A percentile compares a stretch with the other conserved stretches of the same genome.
Conservation (phyloP, 176 grass and related monocot species). For the Carex myosuroides region DNA sequence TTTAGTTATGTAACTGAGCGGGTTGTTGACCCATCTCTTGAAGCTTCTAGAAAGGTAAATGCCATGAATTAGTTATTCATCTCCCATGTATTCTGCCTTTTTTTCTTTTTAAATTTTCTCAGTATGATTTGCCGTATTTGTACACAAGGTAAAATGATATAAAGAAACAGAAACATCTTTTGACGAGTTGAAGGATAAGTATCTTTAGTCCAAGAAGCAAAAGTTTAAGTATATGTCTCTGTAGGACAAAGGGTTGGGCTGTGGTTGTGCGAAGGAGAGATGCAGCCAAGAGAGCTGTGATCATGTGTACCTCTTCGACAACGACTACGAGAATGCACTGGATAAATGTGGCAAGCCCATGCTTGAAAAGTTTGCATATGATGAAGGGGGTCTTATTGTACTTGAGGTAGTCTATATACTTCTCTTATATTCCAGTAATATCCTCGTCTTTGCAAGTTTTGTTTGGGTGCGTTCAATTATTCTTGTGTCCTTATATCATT, state of each 20-base stretch:
- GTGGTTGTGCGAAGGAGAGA: slow-evolving; percentile 39
- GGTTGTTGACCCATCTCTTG: slow-evolving; percentile 61
- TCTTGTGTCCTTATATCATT: background rate
- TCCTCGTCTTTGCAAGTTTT: background rate
- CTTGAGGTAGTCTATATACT: slow-evolving; percentile 55
- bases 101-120: background rate
- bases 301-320: slow-evolving; percentile 65
- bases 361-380: slow-evolving; percentile 73
- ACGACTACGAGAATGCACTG: slow-evolving; percentile 42
- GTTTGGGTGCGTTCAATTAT: background rate
- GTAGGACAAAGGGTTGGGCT: slow-evolving; percentile 50
- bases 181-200: background rate
- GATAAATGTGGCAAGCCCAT: slow-evolving; percentile 54
- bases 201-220: background rate
- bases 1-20: slow-evolving; percentile 66
- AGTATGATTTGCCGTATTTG: background rate
- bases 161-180: background rate
- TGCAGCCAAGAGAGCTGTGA: slow-evolving; percentile 63
- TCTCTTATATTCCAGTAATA: background rate
- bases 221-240: slow-evolving; percentile 3
- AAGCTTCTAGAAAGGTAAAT: slow-evolving; percentile 54
- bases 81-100: background rate
- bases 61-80: background rate
- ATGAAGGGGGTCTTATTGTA: slow-evolving; percentile 53
- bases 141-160: background rate